Evolutionary conservation across 2,329 filamentous ascomycete genomes (phyloP).

Genomic region (Penicillium hordei): DNA sequence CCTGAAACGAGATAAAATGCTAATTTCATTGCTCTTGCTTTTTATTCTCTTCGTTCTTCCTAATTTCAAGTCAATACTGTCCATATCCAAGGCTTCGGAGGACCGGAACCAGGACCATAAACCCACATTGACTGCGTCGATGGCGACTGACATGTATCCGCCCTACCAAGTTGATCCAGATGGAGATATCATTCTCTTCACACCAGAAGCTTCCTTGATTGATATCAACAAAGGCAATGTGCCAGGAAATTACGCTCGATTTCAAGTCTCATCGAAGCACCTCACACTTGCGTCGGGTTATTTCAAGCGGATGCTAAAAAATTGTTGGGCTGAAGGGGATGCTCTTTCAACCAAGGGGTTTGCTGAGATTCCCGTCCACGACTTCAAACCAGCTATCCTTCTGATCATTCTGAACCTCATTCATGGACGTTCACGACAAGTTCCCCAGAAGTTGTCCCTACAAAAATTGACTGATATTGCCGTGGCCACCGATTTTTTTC

Average conservation of each 20-base stretch:
- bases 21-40: no score
- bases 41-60: neutral
- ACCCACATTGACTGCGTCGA: neutral
- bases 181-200: slow-evolving; percentile 1
- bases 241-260: neutral
- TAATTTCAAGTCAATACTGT: neutral
- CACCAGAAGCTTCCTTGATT: neutral
- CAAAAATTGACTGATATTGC: neutral
- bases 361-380: neutral
- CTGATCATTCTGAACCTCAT: neutral
- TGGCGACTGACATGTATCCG: neutral
- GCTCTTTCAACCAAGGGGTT: neutral
- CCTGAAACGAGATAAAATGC: no score
- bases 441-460: neutral
- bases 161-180: neutral
- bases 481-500: neutral
- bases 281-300: neutral
- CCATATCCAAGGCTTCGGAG: neutral
- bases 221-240: neutral
- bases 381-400: neutral
- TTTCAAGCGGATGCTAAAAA: neutral
- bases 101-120: neutral
- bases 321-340: neutral
- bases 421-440: neutral
- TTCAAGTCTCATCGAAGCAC: slow-evolving; percentile 2